A percentile compares a stretch with the other conserved stretches of the same genome.
phyloP scores from a whole-genome alignment of 148 eudicot genomes.

The Nepenthes mirabilis region DNA sequence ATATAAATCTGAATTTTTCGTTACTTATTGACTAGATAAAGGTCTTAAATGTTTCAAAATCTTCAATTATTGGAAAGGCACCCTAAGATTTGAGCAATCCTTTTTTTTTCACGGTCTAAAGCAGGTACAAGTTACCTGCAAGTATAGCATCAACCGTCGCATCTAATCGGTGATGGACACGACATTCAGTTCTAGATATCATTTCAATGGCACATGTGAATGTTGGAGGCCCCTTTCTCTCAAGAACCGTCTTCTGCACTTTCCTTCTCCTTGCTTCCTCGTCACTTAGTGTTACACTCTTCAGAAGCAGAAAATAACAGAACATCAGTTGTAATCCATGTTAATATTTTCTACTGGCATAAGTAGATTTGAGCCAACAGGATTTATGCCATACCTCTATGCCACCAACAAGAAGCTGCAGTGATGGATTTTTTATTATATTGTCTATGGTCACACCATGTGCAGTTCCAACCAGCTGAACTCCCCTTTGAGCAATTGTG shows the following conservation, averaged over 20 bases:
- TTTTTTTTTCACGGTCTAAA: neutral
- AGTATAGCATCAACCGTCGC: constrained; percentile 91
- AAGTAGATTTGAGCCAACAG: neutral
- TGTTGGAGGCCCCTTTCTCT: constrained; percentile 92
- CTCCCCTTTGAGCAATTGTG: constrained; percentile 98
- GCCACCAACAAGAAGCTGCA: constrained; percentile 94
- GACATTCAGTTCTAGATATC: constrained; percentile 80
- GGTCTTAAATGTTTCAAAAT: too few species aligned
- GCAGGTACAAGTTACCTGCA: constrained; percentile 36
- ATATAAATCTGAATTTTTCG: too few species aligned
- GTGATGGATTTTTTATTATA: constrained; percentile 81
- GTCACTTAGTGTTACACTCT: constrained; percentile 97
- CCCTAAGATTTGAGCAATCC: neutral
- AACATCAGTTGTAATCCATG: constrained; percentile 1
- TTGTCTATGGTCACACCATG: constrained; percentile 93
- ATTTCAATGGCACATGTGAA: constrained; percentile 95
- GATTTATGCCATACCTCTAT: constrained; percentile 50
- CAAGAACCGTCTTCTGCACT: constrained; percentile 95
- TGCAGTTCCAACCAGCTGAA: constrained; percentile 96
- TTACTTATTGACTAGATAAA: too few species aligned
- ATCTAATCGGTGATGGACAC: constrained; percentile 85
- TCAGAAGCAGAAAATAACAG: constrained; percentile 6
- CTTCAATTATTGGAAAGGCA: too few species aligned
- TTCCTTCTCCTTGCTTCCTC: constrained; percentile 98
- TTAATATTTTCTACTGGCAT: neutral